Evolutionary conservation across 177 flowering plant genomes (phyloP), one percentile per base, ranked within the genome.

Genomic region (Vitis hybrid): DNA sequence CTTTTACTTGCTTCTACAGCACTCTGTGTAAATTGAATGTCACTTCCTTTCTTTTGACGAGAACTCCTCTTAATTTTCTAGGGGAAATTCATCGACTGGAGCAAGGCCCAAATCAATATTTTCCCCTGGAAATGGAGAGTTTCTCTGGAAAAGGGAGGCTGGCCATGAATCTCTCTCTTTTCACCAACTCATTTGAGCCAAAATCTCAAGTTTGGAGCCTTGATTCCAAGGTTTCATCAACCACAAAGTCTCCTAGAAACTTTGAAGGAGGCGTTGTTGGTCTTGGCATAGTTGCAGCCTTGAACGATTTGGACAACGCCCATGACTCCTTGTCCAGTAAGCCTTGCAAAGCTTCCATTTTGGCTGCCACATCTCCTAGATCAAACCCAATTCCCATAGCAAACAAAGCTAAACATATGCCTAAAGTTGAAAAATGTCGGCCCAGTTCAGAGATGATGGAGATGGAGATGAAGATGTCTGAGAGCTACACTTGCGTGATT

Each of bases 401-500:
- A 2, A 64, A 65, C 18, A 52, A 69, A 3, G 56, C 74, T 19
- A 73, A 67, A 58, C 62, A 72, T 18, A 56, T 60, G 13, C 54
- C 72, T 2, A 74, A 74, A 5, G 8, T 39, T 39, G 45, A 6
- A 39, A 39, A 39, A 39, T 4, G 8, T 39, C 45, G 7, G 8
- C 45, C 45, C 9, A 39, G 58, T 61, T 59, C 21, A 54, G 64
- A 64, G 72, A 62, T 11, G 58, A 23, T 17, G 52, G 80, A 68
- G 60, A 26, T 11, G 5, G 68, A 56, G 61, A 76, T 67, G 77
- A 83, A 79, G 80, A 19, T 71, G 34, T 85, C 83, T 11, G 89
- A 89, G 87, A 83, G 85, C 72, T 89, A 87, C 32, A 87, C 91
- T 11, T 84, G 89, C 59, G 93, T 89, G 72, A 83, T 84, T 66